phyloP scores from a whole-genome alignment of 441 rosid genomes.

The Erodium chrysanthum region DNA sequence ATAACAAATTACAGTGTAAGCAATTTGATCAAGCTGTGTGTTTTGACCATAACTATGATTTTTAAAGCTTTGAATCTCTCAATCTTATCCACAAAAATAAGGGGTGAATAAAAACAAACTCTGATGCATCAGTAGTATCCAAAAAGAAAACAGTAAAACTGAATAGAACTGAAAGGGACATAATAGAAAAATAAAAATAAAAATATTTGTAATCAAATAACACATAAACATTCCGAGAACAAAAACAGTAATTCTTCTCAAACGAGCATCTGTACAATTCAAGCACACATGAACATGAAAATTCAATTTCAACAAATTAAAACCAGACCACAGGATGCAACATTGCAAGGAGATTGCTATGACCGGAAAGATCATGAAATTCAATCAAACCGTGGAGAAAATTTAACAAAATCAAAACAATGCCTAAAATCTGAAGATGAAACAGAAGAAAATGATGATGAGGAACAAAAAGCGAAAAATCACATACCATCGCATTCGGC shows the following conservation, averaged over 20 bases:
- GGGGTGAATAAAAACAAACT: slow-evolving; percentile 5
- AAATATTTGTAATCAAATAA: not conserved
- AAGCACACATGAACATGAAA: not conserved
- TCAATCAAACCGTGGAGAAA: slow-evolving; percentile 10
- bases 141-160: not conserved
- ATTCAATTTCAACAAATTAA: not conserved
- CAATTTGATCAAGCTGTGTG: slow-evolving; percentile 16
- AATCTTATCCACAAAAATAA: slow-evolving; percentile 13
- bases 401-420: slow-evolving; percentile 19
- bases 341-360: slow-evolving; percentile 2
- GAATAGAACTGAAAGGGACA: not conserved
- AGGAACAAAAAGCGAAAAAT: slow-evolving; percentile 14
- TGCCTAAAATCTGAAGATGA: slow-evolving; percentile 39
- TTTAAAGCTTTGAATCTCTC: not conserved
- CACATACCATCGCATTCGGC: slow-evolving; percentile 85
- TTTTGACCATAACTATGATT: slow-evolving; percentile 17
- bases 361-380: not conserved
- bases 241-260: not conserved
- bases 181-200: not conserved
- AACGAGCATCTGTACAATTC: slow-evolving; percentile 1
- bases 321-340: not conserved
- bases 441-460: slow-evolving; percentile 10
- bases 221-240: not conserved
- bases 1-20: slow-evolving; percentile 3
- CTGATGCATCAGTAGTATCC: not conserved